Percentiles rank a stretch among this genome's conserved stretches.
Conservation (phyloP, 179 eudicot species). For the Gypsophila paniculata region DNA sequence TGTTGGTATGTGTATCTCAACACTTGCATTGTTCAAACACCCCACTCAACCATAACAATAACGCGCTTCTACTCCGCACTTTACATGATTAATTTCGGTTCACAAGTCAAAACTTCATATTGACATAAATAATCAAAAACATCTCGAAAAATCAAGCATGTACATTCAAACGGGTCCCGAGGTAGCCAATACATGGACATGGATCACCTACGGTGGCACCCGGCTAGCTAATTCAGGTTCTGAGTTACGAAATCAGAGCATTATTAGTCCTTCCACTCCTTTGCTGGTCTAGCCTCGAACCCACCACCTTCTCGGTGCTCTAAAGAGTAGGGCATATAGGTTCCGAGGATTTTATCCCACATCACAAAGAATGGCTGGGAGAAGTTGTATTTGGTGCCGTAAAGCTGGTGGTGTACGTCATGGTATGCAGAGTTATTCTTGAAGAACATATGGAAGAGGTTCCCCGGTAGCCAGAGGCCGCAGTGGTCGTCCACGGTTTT, state of each 20-base stretch:
- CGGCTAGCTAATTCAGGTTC: conserved; percentile 5
- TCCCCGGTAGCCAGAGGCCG: conserved; percentile 82
- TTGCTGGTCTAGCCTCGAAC: conserved; percentile 65
- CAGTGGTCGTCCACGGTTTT: conserved; percentile 87
- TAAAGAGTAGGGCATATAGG: conserved; percentile 65
- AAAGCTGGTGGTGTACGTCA: conserved; percentile 84
- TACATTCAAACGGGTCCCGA: conserved; percentile 20
- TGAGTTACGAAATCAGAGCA: background rate
- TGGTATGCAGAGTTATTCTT: conserved; percentile 76
- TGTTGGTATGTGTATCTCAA: conserved; percentile 1
- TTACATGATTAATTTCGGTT: conserved; percentile 23
- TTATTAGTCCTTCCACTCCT: conserved; percentile 54
- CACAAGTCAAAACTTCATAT: conserved; percentile 26
- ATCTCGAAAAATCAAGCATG: conserved; percentile 22
- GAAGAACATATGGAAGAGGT: conserved; percentile 59
- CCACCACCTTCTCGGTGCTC: conserved; percentile 67
- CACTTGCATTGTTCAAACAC: conserved; percentile 3
- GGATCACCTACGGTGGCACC: conserved; percentile 25
- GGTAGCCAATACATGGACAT: conserved; percentile 31
- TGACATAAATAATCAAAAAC: conserved; percentile 22
- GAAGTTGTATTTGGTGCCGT: conserved; percentile 73
- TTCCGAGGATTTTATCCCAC: conserved; percentile 78
- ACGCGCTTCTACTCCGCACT: conserved; percentile 18
- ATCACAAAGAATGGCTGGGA: conserved; percentile 79
- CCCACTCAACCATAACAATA: background rate